phyloP scores from a whole-genome alignment of 257 asterid genomes.

The Mitragyna speciosa region DNA sequence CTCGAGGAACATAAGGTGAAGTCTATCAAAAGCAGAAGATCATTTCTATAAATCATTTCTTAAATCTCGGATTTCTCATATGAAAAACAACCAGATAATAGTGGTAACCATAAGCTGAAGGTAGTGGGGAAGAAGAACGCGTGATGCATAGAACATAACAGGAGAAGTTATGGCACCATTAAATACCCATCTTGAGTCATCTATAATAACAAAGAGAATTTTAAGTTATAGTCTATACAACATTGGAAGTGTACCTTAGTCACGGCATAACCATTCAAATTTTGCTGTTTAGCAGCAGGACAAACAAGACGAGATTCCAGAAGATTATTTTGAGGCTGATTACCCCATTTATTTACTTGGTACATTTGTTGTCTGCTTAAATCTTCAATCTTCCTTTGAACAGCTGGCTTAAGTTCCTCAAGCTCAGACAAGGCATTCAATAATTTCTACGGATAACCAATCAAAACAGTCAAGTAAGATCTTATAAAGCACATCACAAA shows the following conservation, averaged over 20 bases:
- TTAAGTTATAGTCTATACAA: not conserved
- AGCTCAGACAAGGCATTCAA: conserved; percentile 68
- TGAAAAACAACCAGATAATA: not conserved
- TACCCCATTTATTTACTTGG: conserved; percentile 40
- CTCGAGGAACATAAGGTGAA: conserved; percentile 40
- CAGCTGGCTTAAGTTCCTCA: conserved; percentile 79
- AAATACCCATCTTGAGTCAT: not conserved
- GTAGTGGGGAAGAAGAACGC: not conserved
- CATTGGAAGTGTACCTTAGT: conserved; percentile 44
- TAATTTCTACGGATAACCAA: conserved; percentile 51
- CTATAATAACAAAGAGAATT: not conserved
- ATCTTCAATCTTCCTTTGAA: conserved; percentile 64
- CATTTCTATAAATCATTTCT: conserved; percentile 8
- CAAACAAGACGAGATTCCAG: conserved; percentile 41
- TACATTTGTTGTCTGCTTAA: conserved; percentile 42
- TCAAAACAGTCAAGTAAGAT: conserved; percentile 8
- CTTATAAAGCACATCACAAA: conserved; percentile 6
- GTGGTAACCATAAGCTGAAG: not conserved
- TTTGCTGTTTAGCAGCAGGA: conserved; percentile 48
- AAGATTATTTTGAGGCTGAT: conserved; percentile 37
- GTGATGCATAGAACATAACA: not conserved
- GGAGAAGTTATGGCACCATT: not conserved
- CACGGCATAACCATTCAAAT: conserved; percentile 37
- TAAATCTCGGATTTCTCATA: conserved; percentile 7
- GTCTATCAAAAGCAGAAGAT: conserved; percentile 43